phyloP scores from a whole-genome alignment of 805 yeast genomes.

The Barnettozyma populi region DNA sequence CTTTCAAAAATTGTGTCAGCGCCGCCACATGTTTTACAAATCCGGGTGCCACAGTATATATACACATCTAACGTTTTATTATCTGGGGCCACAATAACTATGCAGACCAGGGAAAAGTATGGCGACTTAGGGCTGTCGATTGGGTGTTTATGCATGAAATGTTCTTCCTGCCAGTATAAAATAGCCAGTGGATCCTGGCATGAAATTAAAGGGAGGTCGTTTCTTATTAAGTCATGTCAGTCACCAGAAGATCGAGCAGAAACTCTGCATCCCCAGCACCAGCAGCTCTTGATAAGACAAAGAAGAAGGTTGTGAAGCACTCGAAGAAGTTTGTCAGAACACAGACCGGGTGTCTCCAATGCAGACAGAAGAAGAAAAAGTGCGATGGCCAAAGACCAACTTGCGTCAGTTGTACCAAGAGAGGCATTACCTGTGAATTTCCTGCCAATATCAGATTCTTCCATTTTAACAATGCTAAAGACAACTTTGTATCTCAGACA shows the following conservation, averaged over 20 bases:
- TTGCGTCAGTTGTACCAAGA: slow-evolving; percentile 23
- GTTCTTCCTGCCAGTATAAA: not conserved
- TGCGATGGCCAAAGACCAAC: slow-evolving; percentile 25
- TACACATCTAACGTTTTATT: not conserved
- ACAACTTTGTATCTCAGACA: not conserved
- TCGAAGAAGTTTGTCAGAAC: slow-evolving; percentile 25
- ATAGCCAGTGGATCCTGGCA: not conserved
- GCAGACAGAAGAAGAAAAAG: slow-evolving; percentile 27
- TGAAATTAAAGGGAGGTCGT: no score
- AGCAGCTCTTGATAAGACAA: not conserved
- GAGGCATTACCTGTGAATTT: slow-evolving; percentile 20
- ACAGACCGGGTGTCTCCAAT: slow-evolving; percentile 25
- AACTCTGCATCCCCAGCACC: not conserved
- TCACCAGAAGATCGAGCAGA: not conserved
- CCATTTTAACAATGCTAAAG: slow-evolving; percentile 5
- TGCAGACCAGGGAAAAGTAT: not conserved
- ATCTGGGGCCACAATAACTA: not conserved
- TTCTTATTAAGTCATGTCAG: not conserved
- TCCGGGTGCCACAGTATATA: not conserved
- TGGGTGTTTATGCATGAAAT: not conserved
- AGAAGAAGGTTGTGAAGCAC: slow-evolving; percentile 18
- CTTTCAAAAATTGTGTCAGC: not conserved
- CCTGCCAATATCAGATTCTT: slow-evolving; percentile 25
- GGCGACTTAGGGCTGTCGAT: not conserved
- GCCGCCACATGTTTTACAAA: not conserved